Base-by-base conservation (phyloP, 768 basidiomycete genomes). In the Megacollybia marginata region DNA sequence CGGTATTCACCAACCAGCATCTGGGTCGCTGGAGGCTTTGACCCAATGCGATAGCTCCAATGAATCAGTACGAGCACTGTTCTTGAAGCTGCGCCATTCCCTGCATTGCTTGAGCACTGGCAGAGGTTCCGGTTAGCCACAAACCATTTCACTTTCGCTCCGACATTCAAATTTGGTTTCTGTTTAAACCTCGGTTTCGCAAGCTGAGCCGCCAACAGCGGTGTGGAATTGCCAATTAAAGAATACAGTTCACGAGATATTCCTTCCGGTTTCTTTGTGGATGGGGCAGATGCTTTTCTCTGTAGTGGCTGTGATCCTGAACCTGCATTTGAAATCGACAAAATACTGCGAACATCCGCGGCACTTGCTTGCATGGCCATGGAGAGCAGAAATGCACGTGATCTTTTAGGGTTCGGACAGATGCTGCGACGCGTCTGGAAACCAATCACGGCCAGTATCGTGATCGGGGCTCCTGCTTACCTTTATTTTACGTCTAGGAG, bases 211-310 rank as follows among this genome's bases (percentile, higher is more conserved):
- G 83, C 85, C 45, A 98, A 76, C 2, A 87, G 83, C 0, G 95
- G 93, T 10, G 88, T 87, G 44, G 90, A 88, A 52, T 91, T 83
- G n/a, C 95, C 95, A 55, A 99, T 97, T 52, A 99, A 80, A 1
- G 88, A 84, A 68, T 88, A 97, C 2, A 99, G 76, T 65, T 97
- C 94, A 56, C 93, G 75, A 0, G 92, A 86, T 52, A 97, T 93
- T 16, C 95, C 94, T 16, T 92, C 90, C 4, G 89, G 89, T 65
- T 88, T 91, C 59, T 78, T 76, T 15, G 69, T 59, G 11, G 72
- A 59, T 2, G 68, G 15, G n/a, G 69, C 48, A 19, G 62, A 33
- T 3, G 67, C 52, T 56, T 78, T 85, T 57, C 76, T 78, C 35
- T 73, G 76, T n/a, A 76, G 67, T 2, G 76, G 69, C 4, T 71